These are phyloP conservation scores for Malus domestica DNA, from an alignment of 306 rosid species.

Conservation along the genomic window ASM211411v1 NC_041797.1:19126001-19126500, in stretches of 20 bases:
- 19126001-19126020: conserved; percentile 94
- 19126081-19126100: conserved; percentile 96
- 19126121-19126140: conserved; percentile 78
- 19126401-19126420: conserved; percentile 1
- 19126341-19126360: neutral
- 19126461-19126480: conserved; percentile 89
- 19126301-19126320: neutral
- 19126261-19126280: conserved; percentile 66
- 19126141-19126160: conserved; percentile 94
- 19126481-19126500: conserved; percentile 92
- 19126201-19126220: conserved; percentile 94
- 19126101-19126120: conserved; percentile 90
- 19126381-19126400: neutral
- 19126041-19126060: conserved; percentile 97
- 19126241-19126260: conserved; percentile 64
- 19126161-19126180: conserved; percentile 97
- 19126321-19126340: neutral
- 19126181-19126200: conserved; percentile 97
- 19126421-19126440: conserved; percentile 80
- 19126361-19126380: neutral
- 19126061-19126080: conserved; percentile 95
- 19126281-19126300: conserved; percentile 87
- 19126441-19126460: conserved; percentile 79
- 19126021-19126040: conserved; percentile 80
- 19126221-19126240: conserved; percentile 93